Evolutionary conservation across 441 rosid species (phyloP).

Genomic region (Adansonia gregorii): DNA sequence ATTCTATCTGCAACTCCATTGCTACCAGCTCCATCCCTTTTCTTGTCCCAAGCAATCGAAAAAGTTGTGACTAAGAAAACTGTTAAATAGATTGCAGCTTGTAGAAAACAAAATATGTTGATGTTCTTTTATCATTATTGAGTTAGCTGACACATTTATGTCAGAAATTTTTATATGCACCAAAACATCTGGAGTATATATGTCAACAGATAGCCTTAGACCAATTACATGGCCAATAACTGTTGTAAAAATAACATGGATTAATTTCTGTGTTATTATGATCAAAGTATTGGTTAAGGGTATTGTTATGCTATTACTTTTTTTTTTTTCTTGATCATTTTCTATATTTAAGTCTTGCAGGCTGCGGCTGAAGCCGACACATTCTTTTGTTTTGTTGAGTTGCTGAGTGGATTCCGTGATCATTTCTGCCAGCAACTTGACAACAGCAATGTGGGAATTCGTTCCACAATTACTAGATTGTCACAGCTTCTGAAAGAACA

Average conservation of each 20-base stretch:
- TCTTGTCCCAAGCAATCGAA: not conserved
- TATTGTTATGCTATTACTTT: not conserved
- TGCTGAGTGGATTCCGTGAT: slow-evolving; percentile 95
- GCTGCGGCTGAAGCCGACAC: slow-evolving; percentile 88
- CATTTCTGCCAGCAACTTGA: slow-evolving; percentile 97
- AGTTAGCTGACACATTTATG: not conserved
- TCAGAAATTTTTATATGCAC: not conserved
- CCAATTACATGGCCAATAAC: not conserved
- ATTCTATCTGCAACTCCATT: not conserved
- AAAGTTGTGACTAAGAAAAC: not conserved
- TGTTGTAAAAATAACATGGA: not conserved
- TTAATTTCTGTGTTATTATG: slow-evolving; percentile 15
- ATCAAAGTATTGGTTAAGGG: not conserved
- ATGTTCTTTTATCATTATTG: not conserved
- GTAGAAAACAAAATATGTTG: not conserved
- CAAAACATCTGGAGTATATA: not conserved
- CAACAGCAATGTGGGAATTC: slow-evolving; percentile 92
- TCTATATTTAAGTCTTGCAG: slow-evolving; percentile 51
- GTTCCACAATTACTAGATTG: slow-evolving; percentile 83
- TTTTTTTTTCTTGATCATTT: slow-evolving; percentile 34
- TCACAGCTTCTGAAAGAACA: slow-evolving; percentile 86
- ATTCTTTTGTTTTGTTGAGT: slow-evolving; percentile 92
- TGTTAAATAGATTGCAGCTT: not conserved
- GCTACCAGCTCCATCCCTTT: not conserved
- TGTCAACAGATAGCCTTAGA: not conserved